phyloP scores from a whole-genome alignment of 2,329 filamentous ascomycete species.

The Pezizomycotina sp. region DNA sequence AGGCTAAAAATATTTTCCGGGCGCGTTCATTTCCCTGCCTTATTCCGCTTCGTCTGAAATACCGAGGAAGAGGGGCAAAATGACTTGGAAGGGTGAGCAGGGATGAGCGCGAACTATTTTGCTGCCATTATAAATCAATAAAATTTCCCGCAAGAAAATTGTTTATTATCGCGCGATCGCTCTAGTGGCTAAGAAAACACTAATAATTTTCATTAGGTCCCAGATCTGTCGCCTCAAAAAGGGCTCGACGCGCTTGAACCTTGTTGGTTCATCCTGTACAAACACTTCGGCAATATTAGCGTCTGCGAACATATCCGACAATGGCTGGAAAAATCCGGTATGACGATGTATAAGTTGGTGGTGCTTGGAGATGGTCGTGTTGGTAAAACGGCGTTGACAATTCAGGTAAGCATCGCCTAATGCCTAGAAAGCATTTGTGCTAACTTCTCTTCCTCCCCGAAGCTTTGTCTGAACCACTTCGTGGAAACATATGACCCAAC shows the following conservation, averaged over 20 bases:
- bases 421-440: slow-evolving; percentile 11
- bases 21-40: too few relatives aligned
- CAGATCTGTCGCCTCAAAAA: slow-evolving; percentile 12
- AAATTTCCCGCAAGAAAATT: too few relatives aligned
- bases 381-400: slow-evolving; percentile 83
- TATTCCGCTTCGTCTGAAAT: too few relatives aligned
- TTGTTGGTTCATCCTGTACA: slow-evolving; percentile 5
- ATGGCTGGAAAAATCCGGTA: slow-evolving; percentile 39
- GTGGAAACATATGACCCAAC: slow-evolving; percentile 89
- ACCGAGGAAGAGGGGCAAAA: too few relatives aligned
- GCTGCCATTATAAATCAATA: too few relatives aligned
- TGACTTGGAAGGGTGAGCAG: too few relatives aligned
- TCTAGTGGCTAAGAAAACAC: slow-evolving; percentile 19
- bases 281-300: slow-evolving; percentile 13
- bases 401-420: slow-evolving; percentile 43
- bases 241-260: slow-evolving; percentile 11
- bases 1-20: too few relatives aligned
- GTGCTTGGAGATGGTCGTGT: slow-evolving; percentile 88
- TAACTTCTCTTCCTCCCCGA: slow-evolving; percentile 4
- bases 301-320: slow-evolving; percentile 13
- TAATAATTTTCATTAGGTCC: slow-evolving; percentile 17
- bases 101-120: too few relatives aligned
- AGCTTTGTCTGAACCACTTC: slow-evolving; percentile 96
- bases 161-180: too few relatives aligned
- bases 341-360: slow-evolving; percentile 92